Evolutionary conservation across 2,329 filamentous ascomycete species (phyloP), one percentile per base, ranked within the genome.

Genomic region (Alternaria gaisen): DNA sequence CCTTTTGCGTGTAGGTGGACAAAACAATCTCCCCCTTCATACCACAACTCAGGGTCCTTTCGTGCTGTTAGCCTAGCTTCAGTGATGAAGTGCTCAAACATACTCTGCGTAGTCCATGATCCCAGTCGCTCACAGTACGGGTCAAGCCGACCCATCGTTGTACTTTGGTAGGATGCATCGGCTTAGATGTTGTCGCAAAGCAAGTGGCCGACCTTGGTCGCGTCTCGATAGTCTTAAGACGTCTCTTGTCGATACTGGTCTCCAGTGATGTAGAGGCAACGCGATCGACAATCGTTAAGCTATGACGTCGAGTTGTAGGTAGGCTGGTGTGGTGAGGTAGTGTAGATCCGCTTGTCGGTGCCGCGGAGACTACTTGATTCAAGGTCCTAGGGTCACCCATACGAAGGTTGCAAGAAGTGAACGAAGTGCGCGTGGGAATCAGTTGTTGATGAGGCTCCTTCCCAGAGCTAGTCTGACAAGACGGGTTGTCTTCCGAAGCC

Each of bases 41-140:
- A 83, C 89, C 89, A 94, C 3, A 94, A 81, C 66, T 93, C 91
- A 3, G 86, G 82, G 67, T 94, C 91, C 91, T 93, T 28, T 41
- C 22, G 30, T 12, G 9, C 3, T 34, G 53, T 68, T 53, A 65
- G 61, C 32, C 51, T 38, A 32, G 46, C 40, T n/a, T 18, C 22
- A 18, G 42, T 36, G 46, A 44, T 28, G 11, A 44, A 28, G 5
- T 26, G 16, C 18, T 22, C 41, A n/a, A 7, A 71, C 78, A 67
- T 74, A 84, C 83, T 60, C 76, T 80, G 64, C 80, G 75, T 26
- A 84, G 66, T 11, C 79, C 77, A 38, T 61, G 54, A 71, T 84
- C 81, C 83, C 83, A 84, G 53, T 75, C 65, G 36, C 65, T 70
- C 22, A 71, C 69, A 22, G 68, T 76, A 32, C 72, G 70, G 18